Conservation (phyloP, 1,284 basidiomycete genomes). For the Fomitopsis schrenkii region DNA sequence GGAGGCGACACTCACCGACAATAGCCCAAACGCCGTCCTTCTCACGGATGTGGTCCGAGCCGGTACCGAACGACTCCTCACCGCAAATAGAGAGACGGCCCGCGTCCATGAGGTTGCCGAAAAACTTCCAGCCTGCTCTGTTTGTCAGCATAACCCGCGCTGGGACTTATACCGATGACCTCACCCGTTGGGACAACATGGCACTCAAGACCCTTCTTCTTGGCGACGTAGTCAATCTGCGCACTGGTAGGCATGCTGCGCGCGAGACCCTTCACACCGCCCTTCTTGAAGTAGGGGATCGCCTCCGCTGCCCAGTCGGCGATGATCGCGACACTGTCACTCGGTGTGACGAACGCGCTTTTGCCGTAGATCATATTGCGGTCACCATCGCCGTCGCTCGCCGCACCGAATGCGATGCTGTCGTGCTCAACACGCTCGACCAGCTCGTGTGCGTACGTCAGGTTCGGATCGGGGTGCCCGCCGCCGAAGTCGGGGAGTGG, state of each 20-base stretch:
- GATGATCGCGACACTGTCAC: slow-evolving; percentile 97
- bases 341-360: slow-evolving; percentile 96
- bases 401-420: slow-evolving; percentile 91
- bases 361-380: slow-evolving; percentile 99
- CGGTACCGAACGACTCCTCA: slow-evolving; percentile 99
- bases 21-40: slow-evolving; percentile 99
- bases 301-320: slow-evolving; percentile 91
- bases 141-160: neutral
- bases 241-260: slow-evolving; percentile 97
- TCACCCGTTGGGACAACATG: slow-evolving; percentile 96
- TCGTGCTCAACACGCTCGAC: slow-evolving; percentile 90
- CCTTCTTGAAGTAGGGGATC: slow-evolving; percentile 94
- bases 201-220: slow-evolving; percentile 90
- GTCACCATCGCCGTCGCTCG: slow-evolving; percentile 97
- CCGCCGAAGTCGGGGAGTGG: slow-evolving; percentile 96
- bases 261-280: slow-evolving; percentile 92
- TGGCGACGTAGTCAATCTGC: slow-evolving; percentile 94
- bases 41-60: slow-evolving; percentile 98
- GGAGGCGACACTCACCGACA: slow-evolving; percentile 51
- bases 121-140: slow-evolving; percentile 93
- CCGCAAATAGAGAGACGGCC: slow-evolving; percentile 96
- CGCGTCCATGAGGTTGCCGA: slow-evolving; percentile 99
- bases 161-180: neutral
- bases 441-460: slow-evolving; percentile 95
- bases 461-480: slow-evolving; percentile 96